Evolutionary conservation across 2,329 filamentous ascomycete species (phyloP), one percentile per base, ranked within the genome.

Genomic region (Scolecobasidium constrictum): DNA sequence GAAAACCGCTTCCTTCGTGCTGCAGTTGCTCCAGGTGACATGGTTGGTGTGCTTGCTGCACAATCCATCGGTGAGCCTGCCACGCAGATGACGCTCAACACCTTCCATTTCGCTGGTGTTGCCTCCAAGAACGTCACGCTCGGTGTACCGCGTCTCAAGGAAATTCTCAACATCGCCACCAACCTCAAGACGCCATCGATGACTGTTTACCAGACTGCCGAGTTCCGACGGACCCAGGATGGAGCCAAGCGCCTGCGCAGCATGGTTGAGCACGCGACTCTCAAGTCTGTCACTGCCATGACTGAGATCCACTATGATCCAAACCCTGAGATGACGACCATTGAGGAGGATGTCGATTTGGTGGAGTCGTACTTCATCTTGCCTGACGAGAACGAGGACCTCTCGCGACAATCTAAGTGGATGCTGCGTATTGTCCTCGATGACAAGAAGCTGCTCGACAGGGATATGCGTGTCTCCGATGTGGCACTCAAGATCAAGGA

Each of bases 51-150:
- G 17, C 69, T 98, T 56, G 92, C 92, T 49, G 92, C 93, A 5
- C 92, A 98, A 67, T 98, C 92, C 22, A 98, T 98, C 59, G 92
- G 92, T 68, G 92, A 98, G 64, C 92, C 92, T 33, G 93, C 92
- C 17, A 98, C 92, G 1, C 92, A 98, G 71, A 98, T 98, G 92
- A 98, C 92, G 1, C 69, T 98, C 47, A 98, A 98, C 69, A 98
- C 92, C 18, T 98, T 98, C 83, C 92, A 98, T 73, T 98, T 98
- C 63, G 88, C 92, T 63, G 92, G 92, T 94, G 87, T 98, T 47
- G 94, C 93, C 28, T 94, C 90, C 18, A 98, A 98, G 81, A 98
- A 98, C 73, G 90, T 98, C 43, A 98, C 92, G 1, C 81, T 98
- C 38, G 92, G 92, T 86, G 92, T 98, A 35, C 92, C 92, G 35